These are phyloP conservation scores for Galium porrigens DNA, from an alignment of 305 asterid genomes.

Conservation along the genomic window DNA sequence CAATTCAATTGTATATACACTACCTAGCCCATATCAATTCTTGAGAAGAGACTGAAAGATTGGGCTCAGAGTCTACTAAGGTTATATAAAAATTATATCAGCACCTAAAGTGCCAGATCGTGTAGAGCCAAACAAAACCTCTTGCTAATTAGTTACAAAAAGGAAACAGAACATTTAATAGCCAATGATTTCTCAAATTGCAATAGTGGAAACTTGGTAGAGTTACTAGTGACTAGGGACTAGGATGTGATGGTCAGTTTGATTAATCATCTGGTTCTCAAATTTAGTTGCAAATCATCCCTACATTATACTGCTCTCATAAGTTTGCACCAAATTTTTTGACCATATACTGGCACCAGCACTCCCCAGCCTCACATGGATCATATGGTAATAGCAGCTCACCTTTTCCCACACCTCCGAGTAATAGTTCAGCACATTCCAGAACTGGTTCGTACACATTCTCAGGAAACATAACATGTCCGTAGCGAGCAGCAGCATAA, in stretches of 20 bases:
- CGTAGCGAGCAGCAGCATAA: constrained; percentile 84
- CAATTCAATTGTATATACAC: neutral
- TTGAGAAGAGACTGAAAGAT: neutral
- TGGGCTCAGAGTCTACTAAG: neutral
- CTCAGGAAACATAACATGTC: constrained; percentile 97
- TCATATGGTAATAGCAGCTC: constrained; percentile 10
- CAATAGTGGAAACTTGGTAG: neutral
- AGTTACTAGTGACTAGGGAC: neutral
- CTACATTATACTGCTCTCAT: neutral
- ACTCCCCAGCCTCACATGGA: neutral
- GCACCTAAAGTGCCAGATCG: neutral
- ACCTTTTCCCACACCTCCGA: constrained; percentile 92
- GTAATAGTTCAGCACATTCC: constrained; percentile 68
- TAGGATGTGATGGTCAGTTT: neutral
- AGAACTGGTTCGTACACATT: constrained; percentile 91
- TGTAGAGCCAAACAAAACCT: neutral
- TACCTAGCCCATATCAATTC: neutral
- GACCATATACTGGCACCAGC: neutral
- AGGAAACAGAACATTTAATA: neutral
- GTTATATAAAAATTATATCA: neutral
- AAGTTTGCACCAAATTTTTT: neutral
- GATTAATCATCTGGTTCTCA: neutral
- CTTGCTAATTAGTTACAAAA: neutral
- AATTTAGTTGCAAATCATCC: neutral
- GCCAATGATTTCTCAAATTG: neutral